Evolutionary conservation across 2,329 filamentous ascomycete species (phyloP).

Genomic region (Colletotrichum scovillei): DNA sequence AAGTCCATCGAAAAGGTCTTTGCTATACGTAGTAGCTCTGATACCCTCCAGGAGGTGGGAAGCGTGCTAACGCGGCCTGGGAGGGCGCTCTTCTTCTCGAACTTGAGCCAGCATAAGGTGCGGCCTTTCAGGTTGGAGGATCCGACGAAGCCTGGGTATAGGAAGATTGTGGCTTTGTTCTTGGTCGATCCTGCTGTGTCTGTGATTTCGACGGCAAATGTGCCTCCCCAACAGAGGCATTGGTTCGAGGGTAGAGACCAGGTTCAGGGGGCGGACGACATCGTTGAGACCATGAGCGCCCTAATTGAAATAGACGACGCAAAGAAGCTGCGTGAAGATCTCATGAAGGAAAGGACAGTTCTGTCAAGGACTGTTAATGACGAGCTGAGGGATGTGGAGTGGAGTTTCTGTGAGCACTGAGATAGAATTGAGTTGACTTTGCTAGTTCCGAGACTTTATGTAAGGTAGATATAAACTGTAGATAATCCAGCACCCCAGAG

Average conservation of each 20-base stretch:
- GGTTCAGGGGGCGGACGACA: slow-evolving; percentile 36
- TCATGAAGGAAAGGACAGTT: slow-evolving; percentile 43
- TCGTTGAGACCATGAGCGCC: slow-evolving; percentile 38
- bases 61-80: slow-evolving; percentile 57
- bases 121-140: slow-evolving; percentile 64
- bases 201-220: slow-evolving; percentile 55
- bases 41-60: slow-evolving; percentile 57
- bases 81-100: slow-evolving; percentile 68
- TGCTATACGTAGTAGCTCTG: slow-evolving; percentile 40
- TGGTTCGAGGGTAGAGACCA: slow-evolving; percentile 47
- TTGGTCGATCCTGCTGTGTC: slow-evolving; percentile 67
- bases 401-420: slow-evolving; percentile 43
- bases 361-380: background rate
- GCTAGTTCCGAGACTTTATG: too few relatives aligned
- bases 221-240: slow-evolving; percentile 54
- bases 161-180: slow-evolving; percentile 71
- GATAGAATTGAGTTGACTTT: background rate
- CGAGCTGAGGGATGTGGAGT: slow-evolving; percentile 1
- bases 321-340: slow-evolving; percentile 38
- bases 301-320: slow-evolving; percentile 39
- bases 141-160: slow-evolving; percentile 62
- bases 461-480: too few relatives aligned
- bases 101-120: slow-evolving; percentile 63
- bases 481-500: too few relatives aligned
- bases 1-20: slow-evolving; percentile 48